Base-by-base conservation (phyloP, 2,329 filamentous ascomycete genomes). In the Huntiella moniliformis region DNA sequence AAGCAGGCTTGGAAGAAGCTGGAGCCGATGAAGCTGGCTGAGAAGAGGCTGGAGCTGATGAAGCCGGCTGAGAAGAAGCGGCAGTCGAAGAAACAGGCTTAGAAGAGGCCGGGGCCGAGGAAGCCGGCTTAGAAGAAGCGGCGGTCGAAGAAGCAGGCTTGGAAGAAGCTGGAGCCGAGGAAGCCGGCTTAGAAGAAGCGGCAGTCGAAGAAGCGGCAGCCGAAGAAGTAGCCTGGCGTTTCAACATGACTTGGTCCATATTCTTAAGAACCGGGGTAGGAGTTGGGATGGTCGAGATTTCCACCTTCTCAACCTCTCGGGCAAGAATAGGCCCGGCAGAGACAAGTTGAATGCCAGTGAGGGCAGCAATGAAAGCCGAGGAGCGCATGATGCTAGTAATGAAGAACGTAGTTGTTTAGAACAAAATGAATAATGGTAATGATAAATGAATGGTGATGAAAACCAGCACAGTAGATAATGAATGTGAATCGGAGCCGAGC, bases 241-340 rank as follows among this genome's bases (percentile, higher is more conserved):
- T 7, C 5, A 28, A 28, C 5, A 28, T 6, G 22, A 7, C 22
- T 28, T 28, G 22, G 5, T 28, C 22, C 22, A 28, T 28, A 28
- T 7, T 28, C 22, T 7, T 7, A 5, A 28, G 22, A 28, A 22
- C 18, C 6, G 18, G 18, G 18, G 18, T 4, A 4, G 18, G 18
- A 6, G 18, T 22, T 41, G 15, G 34, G 36, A 13, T 22, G 16
- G 39, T 33, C 39, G 35, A n/a, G 17, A n/a, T 18, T 2, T 4
- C 28, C 12, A 10, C 4, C 12, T 35, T 32, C 15, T 35, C 12
- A n/a, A 16, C 16, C 11, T 10, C n/a, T 8, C 40, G 40, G 22
- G 35, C 13, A 15, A 22, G 38, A 17, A 52, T 7, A 15, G 46
- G 46, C 4, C 36, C 28, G 22, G 46, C 46, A 5, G 11, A 16